phyloP scores from a whole-genome alignment of 2,329 filamentous ascomycete species.

The Cercospora citrullina region DNA sequence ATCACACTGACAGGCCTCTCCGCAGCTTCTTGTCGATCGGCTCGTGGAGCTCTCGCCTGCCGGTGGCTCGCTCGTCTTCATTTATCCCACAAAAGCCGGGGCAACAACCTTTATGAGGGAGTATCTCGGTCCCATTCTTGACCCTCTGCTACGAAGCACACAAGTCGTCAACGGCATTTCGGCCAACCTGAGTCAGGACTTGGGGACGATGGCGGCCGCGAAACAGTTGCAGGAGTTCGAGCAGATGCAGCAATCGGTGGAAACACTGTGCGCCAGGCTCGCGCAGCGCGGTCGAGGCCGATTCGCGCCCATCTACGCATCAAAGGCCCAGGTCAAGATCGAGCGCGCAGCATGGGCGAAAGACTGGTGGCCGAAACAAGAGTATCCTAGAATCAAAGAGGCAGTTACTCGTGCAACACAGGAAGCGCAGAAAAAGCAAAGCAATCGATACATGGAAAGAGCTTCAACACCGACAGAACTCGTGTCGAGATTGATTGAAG shows the following conservation, averaged over 20 bases:
- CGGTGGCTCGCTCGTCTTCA: constrained; percentile 60
- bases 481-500: constrained; percentile 60
- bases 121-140: constrained; percentile 62
- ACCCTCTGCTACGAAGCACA: constrained; percentile 60
- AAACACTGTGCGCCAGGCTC: constrained; percentile 31
- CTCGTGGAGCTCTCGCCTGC: constrained; percentile 59
- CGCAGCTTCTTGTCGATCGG: constrained; percentile 57
- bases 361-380: constrained; percentile 66
- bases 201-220: constrained; percentile 58
- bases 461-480: constrained; percentile 52
- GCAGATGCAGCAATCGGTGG: constrained; percentile 30
- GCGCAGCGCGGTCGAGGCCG: constrained; percentile 27
- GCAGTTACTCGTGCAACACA: constrained; percentile 49
- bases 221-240: constrained; percentile 57
- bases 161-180: constrained; percentile 60
- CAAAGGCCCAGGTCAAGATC: constrained; percentile 53
- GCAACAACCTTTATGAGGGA: constrained; percentile 59
- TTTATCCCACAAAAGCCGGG: constrained; percentile 62
- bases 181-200: constrained; percentile 54
- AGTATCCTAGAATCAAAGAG: constrained; percentile 59
- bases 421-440: constrained; percentile 44
- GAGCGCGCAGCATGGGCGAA: constrained; percentile 57
- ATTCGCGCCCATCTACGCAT: constrained; percentile 45
- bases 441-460: constrained; percentile 37
- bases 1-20: background rate